phyloP scores from a whole-genome alignment of 2,329 filamentous ascomycete species.

The Trichoderma arundinaceum region DNA sequence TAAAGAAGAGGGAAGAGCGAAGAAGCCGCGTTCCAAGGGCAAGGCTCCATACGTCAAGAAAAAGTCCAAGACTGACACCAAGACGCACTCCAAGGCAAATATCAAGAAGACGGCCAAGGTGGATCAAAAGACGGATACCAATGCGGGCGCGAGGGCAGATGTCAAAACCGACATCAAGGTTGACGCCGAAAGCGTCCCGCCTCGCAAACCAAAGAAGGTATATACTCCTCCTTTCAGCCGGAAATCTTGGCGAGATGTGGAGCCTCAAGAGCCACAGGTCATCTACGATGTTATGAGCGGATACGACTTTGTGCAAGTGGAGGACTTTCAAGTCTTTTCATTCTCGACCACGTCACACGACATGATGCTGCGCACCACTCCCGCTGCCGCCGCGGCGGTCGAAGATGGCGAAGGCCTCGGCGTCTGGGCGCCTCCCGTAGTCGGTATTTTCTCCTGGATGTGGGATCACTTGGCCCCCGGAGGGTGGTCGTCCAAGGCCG shows the following conservation, averaged over 20 bases:
- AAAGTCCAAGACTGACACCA: background rate
- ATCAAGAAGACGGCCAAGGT: background rate
- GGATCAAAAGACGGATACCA: constrained; percentile 3
- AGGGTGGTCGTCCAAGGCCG: constrained; percentile 11
- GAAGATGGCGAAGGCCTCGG: constrained; percentile 29
- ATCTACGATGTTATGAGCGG: constrained; percentile 28
- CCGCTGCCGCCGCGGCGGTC: constrained; percentile 8
- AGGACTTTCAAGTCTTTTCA: constrained; percentile 30
- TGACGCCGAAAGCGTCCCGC: constrained; percentile 17
- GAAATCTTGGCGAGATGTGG: constrained; percentile 27
- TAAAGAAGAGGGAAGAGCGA: constrained; percentile 5
- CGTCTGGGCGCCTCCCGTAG: constrained; percentile 30
- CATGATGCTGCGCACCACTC: constrained; percentile 16
- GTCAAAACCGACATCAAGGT: constrained; percentile 14
- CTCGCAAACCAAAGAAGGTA: constrained; percentile 27
- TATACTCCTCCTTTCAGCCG: constrained; percentile 26
- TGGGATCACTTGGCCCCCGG: constrained; percentile 29
- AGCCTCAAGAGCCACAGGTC: constrained; percentile 31
- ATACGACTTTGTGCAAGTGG: constrained; percentile 31
- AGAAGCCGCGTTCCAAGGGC: constrained; percentile 17
- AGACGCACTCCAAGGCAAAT: background rate
- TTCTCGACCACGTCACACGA: constrained; percentile 28
- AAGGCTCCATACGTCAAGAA: constrained; percentile 3
- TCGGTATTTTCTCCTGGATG: constrained; percentile 31
- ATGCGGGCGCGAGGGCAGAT: constrained; percentile 6